Base-by-base conservation (phyloP, 495 filamentous ascomycete species). In the Xylaria cubensis region DNA sequence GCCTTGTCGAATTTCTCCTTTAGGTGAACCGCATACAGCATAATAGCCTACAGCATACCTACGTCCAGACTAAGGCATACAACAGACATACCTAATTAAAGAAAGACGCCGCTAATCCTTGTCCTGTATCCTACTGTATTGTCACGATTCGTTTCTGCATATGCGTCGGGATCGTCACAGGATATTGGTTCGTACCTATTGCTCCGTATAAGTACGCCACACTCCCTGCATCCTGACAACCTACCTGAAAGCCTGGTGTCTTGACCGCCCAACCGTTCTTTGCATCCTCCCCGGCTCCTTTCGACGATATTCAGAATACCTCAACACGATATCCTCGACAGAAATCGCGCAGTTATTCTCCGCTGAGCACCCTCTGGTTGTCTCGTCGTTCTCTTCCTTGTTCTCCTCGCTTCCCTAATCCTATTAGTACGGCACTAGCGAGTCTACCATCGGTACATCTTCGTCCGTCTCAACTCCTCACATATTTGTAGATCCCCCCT, bases 341-440 rank as follows among this genome's bases (percentile, higher is more conserved):
- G 65, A 67, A 56, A 56, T 67, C 65, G n/a, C 48, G 50, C 65
- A 67, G 34, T 50, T 36, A 3, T 19, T 56, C 50, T 67, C 34
- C 56, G 44, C 24, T 51, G 15, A 9, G 26, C 29, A 41, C n/a
- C 34, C 19, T 41, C 39, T 26, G 17, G 44, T 39, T 51, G 64
- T 39, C 7, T 29, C 44, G 46, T 26, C 46, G 12, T 66, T 53
- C 21, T 50, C 42, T 2, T 65, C 63, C 42, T 65, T 41, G 62
- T 62, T 41, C 59, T 15, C n/a, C 59, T 42, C 59, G 36, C 10
- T 62, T 41, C 59, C 34, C 51, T 21, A 29, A 9, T 55, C 51
- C 51, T 55, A 15, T 55, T 24, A 39, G 56, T 36, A 61, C 58
- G 58, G 58, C 58, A 21, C 58, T 61, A 61, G 19, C 34, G 32